Evolutionary conservation across 2,329 filamentous ascomycete genomes (phyloP).

Genomic region (Stachybotrys chartarum): DNA sequence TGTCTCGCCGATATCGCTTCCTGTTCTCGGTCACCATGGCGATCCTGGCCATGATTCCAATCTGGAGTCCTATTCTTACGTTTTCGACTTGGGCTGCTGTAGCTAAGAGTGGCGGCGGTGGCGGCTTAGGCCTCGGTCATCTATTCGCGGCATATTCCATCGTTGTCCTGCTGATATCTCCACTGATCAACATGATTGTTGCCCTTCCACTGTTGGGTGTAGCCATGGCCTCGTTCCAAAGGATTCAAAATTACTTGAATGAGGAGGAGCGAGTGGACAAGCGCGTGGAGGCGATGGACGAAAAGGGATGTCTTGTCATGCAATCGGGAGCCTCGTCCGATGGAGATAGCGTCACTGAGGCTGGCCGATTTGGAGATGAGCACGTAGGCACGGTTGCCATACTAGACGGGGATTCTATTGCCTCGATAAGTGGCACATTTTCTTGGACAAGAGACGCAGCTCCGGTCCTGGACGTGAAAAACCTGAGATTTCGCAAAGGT

Average conservation of each 20-base stretch:
- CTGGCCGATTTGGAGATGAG: background rate
- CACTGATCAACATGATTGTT: constrained; percentile 11
- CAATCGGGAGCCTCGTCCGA: background rate
- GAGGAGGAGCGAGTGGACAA: constrained; percentile 9
- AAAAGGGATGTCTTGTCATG: background rate
- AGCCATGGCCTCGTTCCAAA: constrained; percentile 12
- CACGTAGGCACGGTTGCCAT: background rate
- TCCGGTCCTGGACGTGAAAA: background rate
- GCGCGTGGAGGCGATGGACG: constrained; percentile 1
- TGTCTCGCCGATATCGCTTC: constrained; percentile 13
- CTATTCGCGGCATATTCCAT: constrained; percentile 12
- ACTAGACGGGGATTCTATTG: background rate
- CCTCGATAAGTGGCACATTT: constrained; percentile 4
- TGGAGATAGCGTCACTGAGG: background rate
- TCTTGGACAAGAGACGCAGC: constrained; percentile 6
- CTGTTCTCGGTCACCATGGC: constrained; percentile 9
- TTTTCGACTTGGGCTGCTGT: constrained; percentile 11
- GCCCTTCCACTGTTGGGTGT: constrained; percentile 11
- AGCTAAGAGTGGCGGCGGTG: constrained; percentile 1
- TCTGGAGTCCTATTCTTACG: constrained; percentile 13
- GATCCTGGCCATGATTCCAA: constrained; percentile 10
- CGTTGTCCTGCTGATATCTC: constrained; percentile 13
- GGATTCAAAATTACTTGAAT: constrained; percentile 18
- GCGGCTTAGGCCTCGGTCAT: constrained; percentile 6
- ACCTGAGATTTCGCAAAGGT: constrained; percentile 1